A percentile compares a stretch with the other conserved stretches of the same genome.
phyloP scores from a whole-genome alignment of 2,329 filamentous ascomycete genomes.

The Trichoderma koningii region DNA sequence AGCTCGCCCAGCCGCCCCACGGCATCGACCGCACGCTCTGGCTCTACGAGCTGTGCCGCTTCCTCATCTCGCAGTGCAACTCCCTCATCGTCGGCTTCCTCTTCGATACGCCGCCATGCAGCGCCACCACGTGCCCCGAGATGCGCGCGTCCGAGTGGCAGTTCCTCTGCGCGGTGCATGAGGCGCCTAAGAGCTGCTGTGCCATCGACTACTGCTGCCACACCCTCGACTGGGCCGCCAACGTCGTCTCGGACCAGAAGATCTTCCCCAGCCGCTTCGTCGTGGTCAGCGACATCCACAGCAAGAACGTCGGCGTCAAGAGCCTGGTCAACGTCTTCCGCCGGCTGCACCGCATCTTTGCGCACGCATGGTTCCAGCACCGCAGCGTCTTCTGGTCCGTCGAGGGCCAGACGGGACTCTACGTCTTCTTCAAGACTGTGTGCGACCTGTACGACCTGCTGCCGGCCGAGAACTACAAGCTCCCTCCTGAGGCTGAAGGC shows the following conservation, averaged over 20 bases:
- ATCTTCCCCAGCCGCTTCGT: conserved; percentile 87
- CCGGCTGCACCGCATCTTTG: conserved; percentile 92
- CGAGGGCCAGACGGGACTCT: conserved; percentile 86
- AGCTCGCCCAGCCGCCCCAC: conserved; percentile 76
- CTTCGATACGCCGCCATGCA: conserved; percentile 86
- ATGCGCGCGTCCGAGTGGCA: conserved; percentile 99
- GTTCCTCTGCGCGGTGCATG: conserved; percentile 96
- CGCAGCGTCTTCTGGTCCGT: conserved; percentile 93
- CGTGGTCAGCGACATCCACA: conserved; percentile 56
- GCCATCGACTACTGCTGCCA: conserved; percentile 99
- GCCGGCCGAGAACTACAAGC: conserved; percentile 91
- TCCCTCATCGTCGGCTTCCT: conserved; percentile 89
- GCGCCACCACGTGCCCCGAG: conserved; percentile 85
- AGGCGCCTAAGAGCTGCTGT: conserved; percentile 94
- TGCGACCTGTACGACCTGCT: conserved; percentile 90
- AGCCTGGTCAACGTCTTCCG: conserved; percentile 95
- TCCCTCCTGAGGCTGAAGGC: conserved; percentile 90
- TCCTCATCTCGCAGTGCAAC: conserved; percentile 93
- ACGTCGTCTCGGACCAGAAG: conserved; percentile 90
- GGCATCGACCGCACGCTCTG: conserved; percentile 85
- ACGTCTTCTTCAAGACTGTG: conserved; percentile 95
- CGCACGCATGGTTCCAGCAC: conserved; percentile 98
- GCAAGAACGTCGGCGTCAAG: conserved; percentile 67
- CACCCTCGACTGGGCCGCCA: conserved; percentile 96
- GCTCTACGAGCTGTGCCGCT: conserved; percentile 97